phyloP scores from a whole-genome alignment of 2,329 filamentous ascomycete species.

The Scorias spongiosa region DNA sequence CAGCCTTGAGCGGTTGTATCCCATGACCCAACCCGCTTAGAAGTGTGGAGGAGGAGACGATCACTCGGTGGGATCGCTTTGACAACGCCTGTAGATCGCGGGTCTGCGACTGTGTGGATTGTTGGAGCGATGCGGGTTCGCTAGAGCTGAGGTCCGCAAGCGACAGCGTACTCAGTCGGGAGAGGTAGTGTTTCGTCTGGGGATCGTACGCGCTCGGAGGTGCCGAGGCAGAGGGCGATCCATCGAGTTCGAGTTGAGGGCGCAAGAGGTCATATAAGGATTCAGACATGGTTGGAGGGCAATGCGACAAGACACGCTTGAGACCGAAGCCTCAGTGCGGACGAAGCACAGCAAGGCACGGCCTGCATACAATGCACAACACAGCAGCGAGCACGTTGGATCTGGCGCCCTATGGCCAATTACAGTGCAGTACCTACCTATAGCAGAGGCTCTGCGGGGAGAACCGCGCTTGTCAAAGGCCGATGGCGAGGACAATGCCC shows the following conservation, averaged over 20 bases:
- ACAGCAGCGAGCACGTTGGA: too few species aligned
- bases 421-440: too few species aligned
- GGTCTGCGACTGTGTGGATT: constrained; percentile 64
- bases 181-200: constrained; percentile 54
- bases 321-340: too few species aligned
- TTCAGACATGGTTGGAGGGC: constrained; percentile 5
- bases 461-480: too few species aligned
- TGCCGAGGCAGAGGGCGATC: constrained; percentile 21
- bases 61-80: constrained; percentile 71
- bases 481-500: too few species aligned
- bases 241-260: constrained; percentile 39
- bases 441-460: too few species aligned
- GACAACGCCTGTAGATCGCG: constrained; percentile 76
- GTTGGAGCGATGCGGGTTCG: constrained; percentile 67
- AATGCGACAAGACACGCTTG: too few species aligned
- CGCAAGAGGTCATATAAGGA: constrained; percentile 59
- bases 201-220: constrained; percentile 31
- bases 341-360: too few species aligned
- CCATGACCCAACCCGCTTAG: constrained; percentile 58
- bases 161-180: constrained; percentile 60
- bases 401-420: too few species aligned
- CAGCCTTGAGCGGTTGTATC: constrained; percentile 53
- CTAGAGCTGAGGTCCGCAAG: constrained; percentile 55
- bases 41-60: constrained; percentile 67
- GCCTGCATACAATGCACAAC: too few species aligned